Percentiles rank a stretch among this genome's conserved stretches.
These are phyloP conservation scores for Pilaira anomala DNA, from an alignment of 192 early-diverging fungal species.

Conservation along the genomic window DNA sequence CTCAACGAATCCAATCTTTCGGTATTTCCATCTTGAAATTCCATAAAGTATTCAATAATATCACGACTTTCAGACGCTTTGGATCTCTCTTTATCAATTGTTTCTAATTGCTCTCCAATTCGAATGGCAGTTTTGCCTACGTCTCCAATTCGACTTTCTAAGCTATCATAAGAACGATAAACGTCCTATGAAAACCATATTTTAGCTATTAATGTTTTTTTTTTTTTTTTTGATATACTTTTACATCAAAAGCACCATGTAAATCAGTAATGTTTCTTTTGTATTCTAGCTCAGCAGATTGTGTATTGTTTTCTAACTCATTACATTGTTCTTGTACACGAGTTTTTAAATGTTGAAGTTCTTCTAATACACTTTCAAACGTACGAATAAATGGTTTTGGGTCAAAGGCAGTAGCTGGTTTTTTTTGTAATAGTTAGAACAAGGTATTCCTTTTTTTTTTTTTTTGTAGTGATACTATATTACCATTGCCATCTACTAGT, in stretches of 20 bases:
- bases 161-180: slow-evolving; percentile 78
- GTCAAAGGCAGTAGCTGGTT: slow-evolving; percentile 62
- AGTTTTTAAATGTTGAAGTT: slow-evolving; percentile 71
- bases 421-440: not conserved
- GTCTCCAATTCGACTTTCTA: slow-evolving; percentile 86
- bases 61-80: slow-evolving; percentile 86
- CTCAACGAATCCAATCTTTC: slow-evolving; percentile 73
- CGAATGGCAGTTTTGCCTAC: slow-evolving; percentile 95
- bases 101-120: slow-evolving; percentile 97
- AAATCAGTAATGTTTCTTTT: slow-evolving; percentile 78
- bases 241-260: slow-evolving; percentile 74
- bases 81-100: slow-evolving; percentile 87
- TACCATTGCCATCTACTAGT: slow-evolving; percentile 21
- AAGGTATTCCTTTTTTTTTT: too few species aligned
- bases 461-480: not conserved
- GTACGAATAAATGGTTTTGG: slow-evolving; percentile 89
- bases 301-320: slow-evolving; percentile 76
- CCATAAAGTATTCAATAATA: slow-evolving; percentile 89
- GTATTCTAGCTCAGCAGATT: slow-evolving; percentile 70
- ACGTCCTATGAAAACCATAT: slow-evolving; percentile 59
- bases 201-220: not conserved
- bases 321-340: slow-evolving; percentile 81
- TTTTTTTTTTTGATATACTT: too few species aligned
- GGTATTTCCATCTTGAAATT: slow-evolving; percentile 78
- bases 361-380: slow-evolving; percentile 83